These are phyloP conservation scores for Crithidia expoeki DNA, from an alignment of 208 protist species.

Conservation along the genomic window DNA sequence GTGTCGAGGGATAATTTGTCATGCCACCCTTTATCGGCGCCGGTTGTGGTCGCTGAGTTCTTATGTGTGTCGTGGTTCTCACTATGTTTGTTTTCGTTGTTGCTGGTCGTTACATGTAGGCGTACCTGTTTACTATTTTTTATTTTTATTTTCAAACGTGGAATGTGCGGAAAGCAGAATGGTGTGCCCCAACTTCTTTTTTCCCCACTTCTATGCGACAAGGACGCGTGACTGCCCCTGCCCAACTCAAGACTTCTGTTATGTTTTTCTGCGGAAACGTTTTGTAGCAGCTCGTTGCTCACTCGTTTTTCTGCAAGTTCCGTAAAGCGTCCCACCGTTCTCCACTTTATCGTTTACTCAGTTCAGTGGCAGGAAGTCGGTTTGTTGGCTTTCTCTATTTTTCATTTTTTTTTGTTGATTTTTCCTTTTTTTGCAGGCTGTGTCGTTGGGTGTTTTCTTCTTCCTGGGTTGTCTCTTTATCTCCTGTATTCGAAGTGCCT, in stretches of 20 bases:
- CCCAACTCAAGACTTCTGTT: not conserved
- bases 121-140: not conserved
- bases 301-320: not conserved
- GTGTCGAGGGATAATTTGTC: not conserved
- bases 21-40: not conserved
- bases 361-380: constrained; percentile 8
- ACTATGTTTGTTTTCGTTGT: constrained; percentile 1
- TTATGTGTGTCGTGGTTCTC: not conserved
- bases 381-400: constrained; percentile 13
- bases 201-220: not conserved
- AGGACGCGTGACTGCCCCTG: not conserved
- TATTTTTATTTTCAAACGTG: not conserved
- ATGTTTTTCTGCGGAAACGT: not conserved
- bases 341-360: constrained; percentile 11
- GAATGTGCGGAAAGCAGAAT: not conserved
- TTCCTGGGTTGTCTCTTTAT: constrained; percentile 17
- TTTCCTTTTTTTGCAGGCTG: constrained; percentile 19
- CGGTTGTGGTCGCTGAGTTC: not conserved
- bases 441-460: constrained; percentile 22
- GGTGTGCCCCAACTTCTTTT: not conserved
- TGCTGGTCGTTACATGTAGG: not conserved
- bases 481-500: constrained; percentile 22
- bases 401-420: constrained; percentile 21
- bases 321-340: not conserved
- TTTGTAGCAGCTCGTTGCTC: no score